phyloP scores from a whole-genome alignment of 352 stramenopile genomes.

The Pseudoperonospora humuli region DNA sequence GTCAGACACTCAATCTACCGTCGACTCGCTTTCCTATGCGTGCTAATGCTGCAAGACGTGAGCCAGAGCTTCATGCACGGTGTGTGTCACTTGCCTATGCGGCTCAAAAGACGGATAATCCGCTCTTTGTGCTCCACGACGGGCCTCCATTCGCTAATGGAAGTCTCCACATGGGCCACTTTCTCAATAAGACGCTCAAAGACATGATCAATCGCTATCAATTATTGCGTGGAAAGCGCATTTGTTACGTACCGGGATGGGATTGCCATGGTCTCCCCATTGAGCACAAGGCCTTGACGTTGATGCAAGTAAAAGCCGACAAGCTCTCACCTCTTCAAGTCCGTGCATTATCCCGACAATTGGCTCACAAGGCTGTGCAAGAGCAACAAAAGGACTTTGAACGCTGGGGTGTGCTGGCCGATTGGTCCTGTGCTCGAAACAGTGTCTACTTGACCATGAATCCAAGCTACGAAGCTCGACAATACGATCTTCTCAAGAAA shows the following conservation, averaged over 20 bases:
- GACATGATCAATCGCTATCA: constrained; percentile 98
- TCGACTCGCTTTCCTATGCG: constrained; percentile 94
- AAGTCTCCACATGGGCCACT: constrained; percentile 96
- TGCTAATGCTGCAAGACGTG: constrained; percentile 86
- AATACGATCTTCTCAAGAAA: constrained; percentile 95
- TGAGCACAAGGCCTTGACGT: constrained; percentile 96
- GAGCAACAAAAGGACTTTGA: constrained; percentile 90
- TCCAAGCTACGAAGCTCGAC: constrained; percentile 92
- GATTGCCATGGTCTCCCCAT: constrained; percentile 99
- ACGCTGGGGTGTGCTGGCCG: constrained; percentile 91
- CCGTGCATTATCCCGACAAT: constrained; percentile 83
- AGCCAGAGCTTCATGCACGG: constrained; percentile 58
- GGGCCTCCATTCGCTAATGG: constrained; percentile 98
- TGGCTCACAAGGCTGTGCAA: constrained; percentile 90
- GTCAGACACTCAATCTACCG: constrained; percentile 93
- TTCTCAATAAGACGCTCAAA: constrained; percentile 92
- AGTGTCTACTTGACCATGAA: constrained; percentile 92
- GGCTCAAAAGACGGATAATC: constrained; percentile 24
- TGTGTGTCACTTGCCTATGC: constrained; percentile 62
- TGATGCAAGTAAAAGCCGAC: constrained; percentile 59
- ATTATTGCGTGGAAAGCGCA: constrained; percentile 89
- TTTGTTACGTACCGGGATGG: constrained; percentile 97
- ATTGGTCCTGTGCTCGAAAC: constrained; percentile 64
- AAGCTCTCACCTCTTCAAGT: constrained; percentile 87
- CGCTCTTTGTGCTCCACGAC: constrained; percentile 94